Evolutionary conservation across 768 basidiomycete genomes (phyloP), one percentile per base, ranked within the genome.

Genomic region (Pleurotus salmoneostramineus): DNA sequence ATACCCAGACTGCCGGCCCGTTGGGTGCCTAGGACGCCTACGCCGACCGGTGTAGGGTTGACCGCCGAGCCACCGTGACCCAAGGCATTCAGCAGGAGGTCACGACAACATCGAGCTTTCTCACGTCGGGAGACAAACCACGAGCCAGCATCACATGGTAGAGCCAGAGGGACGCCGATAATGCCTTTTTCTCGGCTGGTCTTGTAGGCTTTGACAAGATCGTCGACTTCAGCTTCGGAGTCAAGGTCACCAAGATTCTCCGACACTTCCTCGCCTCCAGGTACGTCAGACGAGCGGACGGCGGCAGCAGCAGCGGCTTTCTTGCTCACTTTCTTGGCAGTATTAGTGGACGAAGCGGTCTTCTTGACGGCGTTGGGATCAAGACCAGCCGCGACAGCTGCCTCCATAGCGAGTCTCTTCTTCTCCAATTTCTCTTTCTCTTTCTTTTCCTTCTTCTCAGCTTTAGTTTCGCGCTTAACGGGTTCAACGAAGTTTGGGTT

Each of bases 401-500:
- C 86, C 69, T 89, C 89, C 59, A 83, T 79, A 36, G 83, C 85
- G 14, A 85, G 74, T 52, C 84, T 77, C 72, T 90, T 91, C 82
- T 91, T 91, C 73, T 92, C 92, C 17, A 85, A 77, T 68, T 87
- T 91, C 71, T 94, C 91, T 51, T 80, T 77, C 61, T 92, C 89
- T 58, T 85, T 82, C 68, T 91, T 87, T 69, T 90, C 90, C 71
- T 93, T 93, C 73, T 88, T 87, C 75, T 93, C 91, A 6, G 87
- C 88, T 65, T 94, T 94, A 27, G 85, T 89, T 72, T 92, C 90
- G 51, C 84, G 79, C 74, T 93, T 93, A 27, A 91, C 88, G 0
- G 91, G 93, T 66, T 93, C 91, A 3, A 93, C 88, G 69, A 85
- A 94, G 60, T 92, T 92, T 11, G 92, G 93, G 61, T 94, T 93